Base-by-base conservation (phyloP, 768 basidiomycete species). In the Suillus bovinus region DNA sequence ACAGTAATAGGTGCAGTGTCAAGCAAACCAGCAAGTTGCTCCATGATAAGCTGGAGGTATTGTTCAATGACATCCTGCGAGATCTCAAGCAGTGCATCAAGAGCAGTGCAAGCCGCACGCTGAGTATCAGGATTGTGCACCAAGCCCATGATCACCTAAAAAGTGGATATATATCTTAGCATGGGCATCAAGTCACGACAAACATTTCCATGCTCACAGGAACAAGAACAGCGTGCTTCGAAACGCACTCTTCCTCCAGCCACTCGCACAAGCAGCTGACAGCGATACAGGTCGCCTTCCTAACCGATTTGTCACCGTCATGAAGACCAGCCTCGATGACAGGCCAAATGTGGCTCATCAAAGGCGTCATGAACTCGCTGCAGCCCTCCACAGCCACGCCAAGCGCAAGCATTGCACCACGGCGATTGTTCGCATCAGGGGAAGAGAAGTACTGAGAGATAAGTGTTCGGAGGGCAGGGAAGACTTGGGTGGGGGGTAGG, bases 381-480 rank as follows among this genome's bases (percentile, higher is more conserved):
- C 96, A 98, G 20, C 97, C 97, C 75, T 99, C 97, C 62, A 99
- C 94, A 50, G 89, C 87, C 56, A 99, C 93, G 66, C 97, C 97
- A 56, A 99, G 87, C 1, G 96, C 92, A 70, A 96, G 93, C 79
- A 99, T 89, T 9, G 95, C 96, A 54, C 93, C 92, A 59, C 96
- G 95, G 36, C 97, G 89, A 70, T 87, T 79, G 58, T 83, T 79
- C 0, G 94, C 84, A 67, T 98, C 89, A 8, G 86, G 76, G 2
- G 94, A 95, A 8, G 82, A 79, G 78, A 95, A 92, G 77, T 96
- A 98, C 61, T 90, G 84, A 64, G 88, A 83, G 60, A 99, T 91
- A 67, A 96, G 85, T 41, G 73, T 77, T 63, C 90, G 91, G 41
- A 99, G 87, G 16, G 93, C 84, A 10, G 95, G 94, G 88, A 98